Evolutionary conservation across 139 green algal genomes (phyloP).

Genomic region (Desmodesmus armatus): DNA sequence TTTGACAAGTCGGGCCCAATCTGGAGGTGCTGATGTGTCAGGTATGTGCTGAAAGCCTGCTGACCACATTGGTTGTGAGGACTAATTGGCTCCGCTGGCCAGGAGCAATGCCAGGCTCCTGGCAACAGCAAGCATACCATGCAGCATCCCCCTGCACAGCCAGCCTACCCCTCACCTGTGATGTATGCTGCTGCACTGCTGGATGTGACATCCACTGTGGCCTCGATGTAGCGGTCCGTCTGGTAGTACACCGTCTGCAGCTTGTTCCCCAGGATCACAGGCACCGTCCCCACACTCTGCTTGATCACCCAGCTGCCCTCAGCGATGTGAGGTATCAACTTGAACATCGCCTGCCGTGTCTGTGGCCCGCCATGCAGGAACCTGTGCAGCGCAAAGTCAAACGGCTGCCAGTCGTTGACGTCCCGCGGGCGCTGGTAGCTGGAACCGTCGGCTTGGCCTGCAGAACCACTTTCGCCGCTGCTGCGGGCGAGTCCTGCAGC

Average conservation of each 20-base stretch:
- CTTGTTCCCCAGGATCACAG: slow-evolving; percentile 73
- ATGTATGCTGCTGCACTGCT: slow-evolving; percentile 44
- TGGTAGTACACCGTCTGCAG: slow-evolving; percentile 70
- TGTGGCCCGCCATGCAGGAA: slow-evolving; percentile 58
- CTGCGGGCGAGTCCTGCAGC: too few relatives aligned
- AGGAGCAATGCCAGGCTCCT: too few relatives aligned
- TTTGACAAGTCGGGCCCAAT: too few relatives aligned
- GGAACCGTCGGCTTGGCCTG: neutral
- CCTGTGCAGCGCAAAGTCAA: slow-evolving; percentile 71
- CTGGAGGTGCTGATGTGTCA: too few relatives aligned
- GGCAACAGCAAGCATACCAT: neutral
- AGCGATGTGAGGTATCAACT: slow-evolving; percentile 76
- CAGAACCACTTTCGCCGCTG: neutral
- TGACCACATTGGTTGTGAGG: too few relatives aligned
- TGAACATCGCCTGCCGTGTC: slow-evolving; percentile 68
- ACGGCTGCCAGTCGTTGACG: slow-evolving; percentile 68
- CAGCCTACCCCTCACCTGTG: slow-evolving; percentile 23
- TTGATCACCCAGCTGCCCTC: slow-evolving; percentile 72
- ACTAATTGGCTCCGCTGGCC: too few relatives aligned
- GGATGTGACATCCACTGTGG: slow-evolving; percentile 38
- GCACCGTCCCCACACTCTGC: slow-evolving; percentile 69
- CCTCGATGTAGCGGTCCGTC: slow-evolving; percentile 52
- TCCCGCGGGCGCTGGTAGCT: slow-evolving; percentile 5
- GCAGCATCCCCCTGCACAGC: neutral
- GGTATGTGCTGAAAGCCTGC: too few relatives aligned